Evolutionary conservation across 495 filamentous ascomycete genomes (phyloP), one percentile per base, ranked within the genome.

Genomic region (Penicillium herquei): DNA sequence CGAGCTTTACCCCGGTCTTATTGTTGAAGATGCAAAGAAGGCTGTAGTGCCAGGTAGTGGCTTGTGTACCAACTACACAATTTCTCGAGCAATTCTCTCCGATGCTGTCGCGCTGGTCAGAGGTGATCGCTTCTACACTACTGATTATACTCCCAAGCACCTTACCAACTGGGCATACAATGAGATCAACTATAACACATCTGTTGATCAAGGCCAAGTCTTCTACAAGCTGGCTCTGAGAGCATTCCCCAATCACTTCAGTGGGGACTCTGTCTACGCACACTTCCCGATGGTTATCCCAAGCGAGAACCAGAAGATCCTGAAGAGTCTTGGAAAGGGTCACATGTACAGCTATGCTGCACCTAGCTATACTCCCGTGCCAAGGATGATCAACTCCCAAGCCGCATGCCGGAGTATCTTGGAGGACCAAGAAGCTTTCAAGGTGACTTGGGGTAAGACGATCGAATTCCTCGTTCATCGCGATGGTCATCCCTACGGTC

Each of bases 41-140:
- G 77, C 87, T 1, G 84, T 88, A 76, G 69, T 78, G 0, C 90
- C 91, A 4, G 91, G 90, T 48, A 88, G 89, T 45, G 91, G 91
- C 47, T 83, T 96, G 39, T 85, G 86, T 48, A 87, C 90, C 7
- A 87, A 87, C 21, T 96, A 84, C 71, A 96, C 91, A 12, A 87
- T 89, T 46, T 92, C 89, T 2, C 83, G 89, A 56, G 88, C 88
- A 1, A 87, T 96, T 49, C 77, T 96, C 6, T 92, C 89, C 0
- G 92, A 96, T 67, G 92, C 92, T 2, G 88, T 92, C 7, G 84
- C 84, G 37, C 73, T 96, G n/a, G 90, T 95, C 37, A 82, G 92
- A 34, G 88, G 91, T 14, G 92, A 96, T 68, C 80, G 92, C 6
- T 92, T 93, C 72, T 92, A 94, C 70, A 95, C 92, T 7, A 73